These are phyloP conservation scores for Laburnicola sp. DNA, from an alignment of 2,329 filamentous ascomycete species.

Conservation along the genomic window DNA sequence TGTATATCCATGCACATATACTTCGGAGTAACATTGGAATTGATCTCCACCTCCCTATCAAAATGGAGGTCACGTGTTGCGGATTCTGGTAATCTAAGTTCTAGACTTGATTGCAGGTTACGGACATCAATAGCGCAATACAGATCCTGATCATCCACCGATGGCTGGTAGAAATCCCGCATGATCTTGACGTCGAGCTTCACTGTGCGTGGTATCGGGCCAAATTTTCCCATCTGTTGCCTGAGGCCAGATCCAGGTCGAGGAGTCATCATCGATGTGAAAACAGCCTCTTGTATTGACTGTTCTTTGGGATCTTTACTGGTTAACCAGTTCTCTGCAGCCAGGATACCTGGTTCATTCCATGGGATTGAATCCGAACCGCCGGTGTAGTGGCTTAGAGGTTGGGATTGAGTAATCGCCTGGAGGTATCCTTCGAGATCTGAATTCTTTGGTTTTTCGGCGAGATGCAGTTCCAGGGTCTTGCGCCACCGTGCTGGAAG, in stretches of 20 bases:
- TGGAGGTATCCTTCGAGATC: background rate
- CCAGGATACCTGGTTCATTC: background rate
- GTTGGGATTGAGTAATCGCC: background rate
- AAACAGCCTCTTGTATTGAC: background rate
- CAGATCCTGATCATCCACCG: too few species aligned
- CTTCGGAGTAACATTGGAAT: background rate
- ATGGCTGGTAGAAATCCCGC: background rate
- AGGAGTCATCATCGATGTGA: background rate
- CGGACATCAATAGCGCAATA: background rate
- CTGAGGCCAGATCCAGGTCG: background rate
- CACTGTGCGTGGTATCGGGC: background rate
- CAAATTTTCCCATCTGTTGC: background rate
- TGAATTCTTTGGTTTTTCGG: background rate
- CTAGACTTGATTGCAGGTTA: background rate
- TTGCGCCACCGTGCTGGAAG: background rate
- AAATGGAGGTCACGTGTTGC: background rate
- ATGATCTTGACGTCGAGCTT: background rate
- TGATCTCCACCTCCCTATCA: background rate
- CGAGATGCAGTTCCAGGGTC: background rate
- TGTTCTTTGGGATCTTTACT: background rate
- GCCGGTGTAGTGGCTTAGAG: background rate
- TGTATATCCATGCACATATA: background rate
- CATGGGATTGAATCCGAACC: background rate
- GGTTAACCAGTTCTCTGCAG: background rate
- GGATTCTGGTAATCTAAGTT: background rate